These are phyloP conservation scores for Chalaropsis thielavioides DNA, from an alignment of 2,329 filamentous ascomycete species.

Conservation along the genomic window DNA sequence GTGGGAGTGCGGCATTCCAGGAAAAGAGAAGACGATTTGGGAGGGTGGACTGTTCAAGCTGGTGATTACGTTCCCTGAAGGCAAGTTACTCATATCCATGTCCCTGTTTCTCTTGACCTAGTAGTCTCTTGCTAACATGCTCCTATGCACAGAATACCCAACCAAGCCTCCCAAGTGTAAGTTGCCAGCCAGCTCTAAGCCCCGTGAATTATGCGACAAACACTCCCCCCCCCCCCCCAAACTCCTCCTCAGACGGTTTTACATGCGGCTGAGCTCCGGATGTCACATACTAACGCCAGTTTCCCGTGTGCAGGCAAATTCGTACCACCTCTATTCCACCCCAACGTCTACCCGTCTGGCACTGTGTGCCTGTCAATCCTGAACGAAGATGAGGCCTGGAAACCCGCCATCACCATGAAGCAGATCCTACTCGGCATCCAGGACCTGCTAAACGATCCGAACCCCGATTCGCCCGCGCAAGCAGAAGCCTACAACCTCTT, in stretches of 20 bases:
- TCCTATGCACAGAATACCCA: slow-evolving; percentile 59
- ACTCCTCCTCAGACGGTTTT: too few relatives aligned
- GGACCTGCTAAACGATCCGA: slow-evolving; percentile 88
- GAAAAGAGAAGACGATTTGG: slow-evolving; percentile 95
- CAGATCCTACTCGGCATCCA: slow-evolving; percentile 94
- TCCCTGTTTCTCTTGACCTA: background rate
- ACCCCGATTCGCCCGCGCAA: slow-evolving; percentile 91
- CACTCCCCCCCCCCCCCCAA: background rate
- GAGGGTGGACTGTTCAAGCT: slow-evolving; percentile 96
- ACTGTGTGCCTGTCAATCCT: slow-evolving; percentile 94
- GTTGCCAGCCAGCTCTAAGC: slow-evolving; percentile 25
- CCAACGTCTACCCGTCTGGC: slow-evolving; percentile 95
- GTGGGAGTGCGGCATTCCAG: slow-evolving; percentile 94
- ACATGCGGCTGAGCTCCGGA: background rate
- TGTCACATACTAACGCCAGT: background rate
- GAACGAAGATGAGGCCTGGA: slow-evolving; percentile 98
- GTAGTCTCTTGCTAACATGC: background rate
- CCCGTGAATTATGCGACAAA: background rate
- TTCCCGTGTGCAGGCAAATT: slow-evolving; percentile 62
- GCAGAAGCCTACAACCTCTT: slow-evolving; percentile 95
- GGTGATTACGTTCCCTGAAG: slow-evolving; percentile 82
- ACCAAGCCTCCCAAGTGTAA: slow-evolving; percentile 98
- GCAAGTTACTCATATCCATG: slow-evolving; percentile 35
- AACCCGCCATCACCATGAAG: slow-evolving; percentile 95
- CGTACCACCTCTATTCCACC: slow-evolving; percentile 86